These are phyloP conservation scores for Epichloe coenophiala DNA, from an alignment of 2,329 filamentous ascomycete genomes.

Conservation along the genomic window DNA sequence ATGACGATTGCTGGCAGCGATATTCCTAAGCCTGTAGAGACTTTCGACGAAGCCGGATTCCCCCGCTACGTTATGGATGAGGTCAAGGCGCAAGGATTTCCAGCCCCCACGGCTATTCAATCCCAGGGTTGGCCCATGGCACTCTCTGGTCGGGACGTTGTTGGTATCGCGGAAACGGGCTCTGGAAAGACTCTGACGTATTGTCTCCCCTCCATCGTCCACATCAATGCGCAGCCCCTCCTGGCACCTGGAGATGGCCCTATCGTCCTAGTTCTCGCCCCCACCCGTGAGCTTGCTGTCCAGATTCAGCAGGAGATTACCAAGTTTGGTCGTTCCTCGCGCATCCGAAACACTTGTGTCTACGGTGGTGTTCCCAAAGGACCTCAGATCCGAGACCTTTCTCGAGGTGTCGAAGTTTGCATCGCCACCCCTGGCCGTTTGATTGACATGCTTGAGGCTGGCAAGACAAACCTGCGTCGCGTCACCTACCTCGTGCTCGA, in stretches of 20 bases:
- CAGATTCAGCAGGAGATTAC: slow-evolving; percentile 98
- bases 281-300: slow-evolving; percentile 93
- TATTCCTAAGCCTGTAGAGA: slow-evolving; percentile 88
- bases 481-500: slow-evolving; percentile 97
- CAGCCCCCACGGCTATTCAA: slow-evolving; percentile 87
- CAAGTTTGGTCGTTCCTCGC: slow-evolving; percentile 95
- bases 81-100: slow-evolving; percentile 95
- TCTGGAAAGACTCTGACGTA: slow-evolving; percentile 99
- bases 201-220: slow-evolving; percentile 93
- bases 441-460: slow-evolving; percentile 96
- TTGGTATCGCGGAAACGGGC: slow-evolving; percentile 97
- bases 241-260: slow-evolving; percentile 90
- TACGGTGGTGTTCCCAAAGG: slow-evolving; percentile 99
- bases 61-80: slow-evolving; percentile 91
- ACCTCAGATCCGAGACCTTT: slow-evolving; percentile 87
- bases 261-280: slow-evolving; percentile 90
- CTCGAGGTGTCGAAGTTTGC: slow-evolving; percentile 92
- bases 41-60: slow-evolving; percentile 95
- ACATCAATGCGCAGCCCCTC: slow-evolving; percentile 98
- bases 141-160: slow-evolving; percentile 91
- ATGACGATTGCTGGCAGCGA: slow-evolving; percentile 71
- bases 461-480: slow-evolving; percentile 94
- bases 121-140: slow-evolving; percentile 99
- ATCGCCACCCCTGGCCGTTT: slow-evolving; percentile 96
- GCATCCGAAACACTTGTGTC: slow-evolving; percentile 96